Conservation (phyloP, 352 stramenopile genomes). For the Phytophthora pseudosyringae region DNA sequence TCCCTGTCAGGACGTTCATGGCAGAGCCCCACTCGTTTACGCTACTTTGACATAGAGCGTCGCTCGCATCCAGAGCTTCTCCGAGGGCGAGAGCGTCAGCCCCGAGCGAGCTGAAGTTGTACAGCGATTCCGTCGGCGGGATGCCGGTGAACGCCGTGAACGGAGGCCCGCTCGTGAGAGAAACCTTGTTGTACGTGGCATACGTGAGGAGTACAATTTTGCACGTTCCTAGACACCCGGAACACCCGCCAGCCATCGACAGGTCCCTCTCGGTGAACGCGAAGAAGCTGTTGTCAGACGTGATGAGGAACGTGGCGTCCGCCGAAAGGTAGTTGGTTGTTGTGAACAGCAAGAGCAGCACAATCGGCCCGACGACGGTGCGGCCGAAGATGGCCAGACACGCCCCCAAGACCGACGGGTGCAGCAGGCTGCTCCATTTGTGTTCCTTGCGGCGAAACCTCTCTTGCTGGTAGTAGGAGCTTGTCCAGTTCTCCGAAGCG, state of each 20-base stretch:
- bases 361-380: constrained; percentile 25
- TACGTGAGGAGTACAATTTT: constrained; percentile 28
- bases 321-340: constrained; percentile 25
- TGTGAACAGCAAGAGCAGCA: constrained; percentile 27
- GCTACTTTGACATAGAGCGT: constrained; percentile 25
- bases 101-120: constrained; percentile 27
- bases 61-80: constrained; percentile 17
- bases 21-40: constrained; percentile 32
- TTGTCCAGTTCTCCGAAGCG: constrained; percentile 15
- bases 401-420: constrained; percentile 20
- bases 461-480: constrained; percentile 24
- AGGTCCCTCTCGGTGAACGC: constrained; percentile 33
- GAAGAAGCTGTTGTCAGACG: constrained; percentile 30
- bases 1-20: constrained; percentile 24
- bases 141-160: constrained; percentile 28
- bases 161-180: constrained; percentile 25
- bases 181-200: constrained; percentile 13
- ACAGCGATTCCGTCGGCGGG: constrained; percentile 19
- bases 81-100: constrained; percentile 21
- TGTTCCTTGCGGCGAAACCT: constrained; percentile 10
- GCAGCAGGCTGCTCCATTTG: constrained; percentile 10
- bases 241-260: constrained; percentile 32
- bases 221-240: constrained; percentile 24
- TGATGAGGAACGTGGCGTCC: constrained; percentile 30
- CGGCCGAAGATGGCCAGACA: constrained; percentile 27